phyloP scores from a whole-genome alignment of 495 filamentous ascomycete genomes.

The Sphaerosporella brunnea region DNA sequence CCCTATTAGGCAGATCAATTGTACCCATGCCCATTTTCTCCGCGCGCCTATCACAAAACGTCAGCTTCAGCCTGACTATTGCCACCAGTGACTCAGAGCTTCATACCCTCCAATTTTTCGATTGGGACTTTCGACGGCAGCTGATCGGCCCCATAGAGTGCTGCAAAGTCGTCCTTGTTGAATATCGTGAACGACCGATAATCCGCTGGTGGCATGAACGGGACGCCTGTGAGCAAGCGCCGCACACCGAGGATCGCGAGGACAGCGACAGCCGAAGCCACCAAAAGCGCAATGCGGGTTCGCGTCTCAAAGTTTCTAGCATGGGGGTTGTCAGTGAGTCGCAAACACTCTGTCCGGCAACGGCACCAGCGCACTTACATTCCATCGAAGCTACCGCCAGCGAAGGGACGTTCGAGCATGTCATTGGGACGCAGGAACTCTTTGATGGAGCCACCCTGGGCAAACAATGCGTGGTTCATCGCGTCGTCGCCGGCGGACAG shows the following conservation, averaged over 20 bases:
- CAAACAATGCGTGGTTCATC: neutral
- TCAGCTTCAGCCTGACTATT: neutral
- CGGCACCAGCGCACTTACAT: too few species aligned
- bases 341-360: too few species aligned
- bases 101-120: constrained; percentile 16
- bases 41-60: constrained; percentile 13
- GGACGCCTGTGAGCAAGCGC: constrained; percentile 9
- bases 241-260: constrained; percentile 8
- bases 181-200: constrained; percentile 15
- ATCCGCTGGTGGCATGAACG: constrained; percentile 13
- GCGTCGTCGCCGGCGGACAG: too few species aligned
- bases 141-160: constrained; percentile 17
- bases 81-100: neutral
- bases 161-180: constrained; percentile 20
- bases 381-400: too few species aligned
- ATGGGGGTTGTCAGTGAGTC: too few species aligned
- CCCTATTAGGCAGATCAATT: constrained; percentile 11
- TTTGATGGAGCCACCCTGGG: neutral
- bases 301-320: constrained; percentile 3
- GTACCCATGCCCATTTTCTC: constrained; percentile 16
- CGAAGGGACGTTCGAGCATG: neutral
- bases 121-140: constrained; percentile 19
- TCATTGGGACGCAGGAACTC: neutral
- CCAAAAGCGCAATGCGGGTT: constrained; percentile 9
- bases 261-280: constrained; percentile 1